Evolutionary conservation across 2,329 filamentous ascomycete species (phyloP).

Genomic region (Aureobasidium sp.): DNA sequence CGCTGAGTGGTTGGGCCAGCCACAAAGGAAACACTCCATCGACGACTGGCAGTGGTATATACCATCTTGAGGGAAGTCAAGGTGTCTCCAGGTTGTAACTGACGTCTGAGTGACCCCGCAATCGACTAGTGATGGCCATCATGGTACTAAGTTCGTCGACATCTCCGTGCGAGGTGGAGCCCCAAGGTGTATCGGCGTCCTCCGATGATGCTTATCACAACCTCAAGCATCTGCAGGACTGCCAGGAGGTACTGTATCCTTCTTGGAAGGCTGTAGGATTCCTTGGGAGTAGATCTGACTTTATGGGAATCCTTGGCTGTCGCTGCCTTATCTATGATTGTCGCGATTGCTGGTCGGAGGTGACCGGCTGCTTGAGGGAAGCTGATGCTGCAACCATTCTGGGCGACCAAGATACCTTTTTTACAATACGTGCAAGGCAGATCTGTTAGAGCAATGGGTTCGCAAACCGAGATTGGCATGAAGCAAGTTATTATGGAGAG

Average conservation of each 20-base stretch:
- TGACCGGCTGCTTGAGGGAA: neutral
- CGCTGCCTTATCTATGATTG: neutral
- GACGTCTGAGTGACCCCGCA: constrained; percentile 3
- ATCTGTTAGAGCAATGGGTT: neutral
- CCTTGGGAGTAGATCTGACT: neutral
- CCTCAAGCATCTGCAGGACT: constrained; percentile 3
- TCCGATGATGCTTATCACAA: constrained; percentile 10
- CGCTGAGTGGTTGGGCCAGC: neutral
- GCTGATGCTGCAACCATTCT: neutral
- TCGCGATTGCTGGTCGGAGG: neutral
- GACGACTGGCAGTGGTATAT: neutral
- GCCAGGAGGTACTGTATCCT: neutral
- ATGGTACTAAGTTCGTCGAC: neutral
- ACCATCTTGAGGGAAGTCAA: neutral
- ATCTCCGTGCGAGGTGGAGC: constrained; percentile 10
- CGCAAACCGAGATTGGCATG: no score
- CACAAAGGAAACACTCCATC: neutral
- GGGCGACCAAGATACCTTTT: neutral
- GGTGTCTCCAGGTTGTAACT: neutral
- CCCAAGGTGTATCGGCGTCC: constrained; percentile 1
- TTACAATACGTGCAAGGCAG: neutral
- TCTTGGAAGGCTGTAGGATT: neutral
- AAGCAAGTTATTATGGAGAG: no score
- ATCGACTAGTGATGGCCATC: constrained; percentile 8
- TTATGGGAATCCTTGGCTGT: neutral